Percentiles rank a stretch among this genome's conserved stretches.
These are phyloP conservation scores for Euryodendron excelsum DNA, from an alignment of 148 eudicot genomes.

Conservation along the genomic window DNA sequence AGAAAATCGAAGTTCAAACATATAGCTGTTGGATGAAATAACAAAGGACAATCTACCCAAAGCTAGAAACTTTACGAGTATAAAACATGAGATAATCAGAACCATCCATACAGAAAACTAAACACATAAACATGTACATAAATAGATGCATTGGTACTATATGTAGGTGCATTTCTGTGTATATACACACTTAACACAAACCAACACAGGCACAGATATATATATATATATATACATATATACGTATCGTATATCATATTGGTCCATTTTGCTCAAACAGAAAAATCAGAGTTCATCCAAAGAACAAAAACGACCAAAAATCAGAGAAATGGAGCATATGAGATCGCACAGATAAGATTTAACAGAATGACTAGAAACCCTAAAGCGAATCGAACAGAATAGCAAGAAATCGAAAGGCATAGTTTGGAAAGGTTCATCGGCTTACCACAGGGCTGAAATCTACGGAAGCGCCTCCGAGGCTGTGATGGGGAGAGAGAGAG, in stretches of 20 bases:
- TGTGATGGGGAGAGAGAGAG: not conserved
- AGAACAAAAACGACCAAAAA: not conserved
- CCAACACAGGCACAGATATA: not conserved
- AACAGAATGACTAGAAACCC: not conserved
- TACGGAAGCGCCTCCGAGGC: not conserved
- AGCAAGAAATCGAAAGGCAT: not conserved
- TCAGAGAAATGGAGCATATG: not conserved
- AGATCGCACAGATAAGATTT: not conserved
- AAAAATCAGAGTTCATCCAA: not conserved
- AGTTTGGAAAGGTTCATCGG: not conserved
- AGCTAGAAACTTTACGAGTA: too few species aligned
- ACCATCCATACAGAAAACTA: too few species aligned
- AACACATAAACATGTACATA: too few species aligned
- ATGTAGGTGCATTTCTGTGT: too few species aligned
- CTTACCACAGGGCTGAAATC: conserved; percentile 2
- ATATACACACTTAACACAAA: not conserved
- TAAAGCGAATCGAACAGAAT: not conserved
- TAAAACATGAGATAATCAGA: too few species aligned
- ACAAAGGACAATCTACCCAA: too few species aligned
- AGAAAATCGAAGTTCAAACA: not conserved
- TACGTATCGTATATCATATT: not conserved
- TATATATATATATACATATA: not conserved
- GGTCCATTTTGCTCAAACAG: not conserved
- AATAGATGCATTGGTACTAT: too few species aligned
- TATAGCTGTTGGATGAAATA: not conserved